A percentile compares a stretch with the other conserved stretches of the same genome.
These are phyloP conservation scores for Blumeriella jaapii DNA, from an alignment of 2,329 filamentous ascomycete genomes.

Conservation along the genomic window DNA sequence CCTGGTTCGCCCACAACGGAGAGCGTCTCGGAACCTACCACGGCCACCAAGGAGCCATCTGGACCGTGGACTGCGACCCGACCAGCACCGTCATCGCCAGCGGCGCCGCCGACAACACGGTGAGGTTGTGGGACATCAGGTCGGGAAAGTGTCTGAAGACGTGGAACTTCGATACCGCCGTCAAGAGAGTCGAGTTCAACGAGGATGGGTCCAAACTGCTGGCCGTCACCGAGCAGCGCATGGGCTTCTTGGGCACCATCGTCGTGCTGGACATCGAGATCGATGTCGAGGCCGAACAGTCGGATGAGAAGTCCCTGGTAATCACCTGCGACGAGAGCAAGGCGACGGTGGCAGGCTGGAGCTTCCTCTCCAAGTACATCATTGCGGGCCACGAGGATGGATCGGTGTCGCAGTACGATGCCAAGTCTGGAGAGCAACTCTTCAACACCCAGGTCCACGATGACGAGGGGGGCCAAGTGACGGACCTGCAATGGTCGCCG, in stretches of 20 bases:
- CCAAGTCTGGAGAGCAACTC: conserved; percentile 76
- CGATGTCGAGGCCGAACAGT: conserved; percentile 74
- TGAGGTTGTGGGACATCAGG: conserved; percentile 93
- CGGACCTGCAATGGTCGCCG: conserved; percentile 86
- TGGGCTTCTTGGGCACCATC: conserved; percentile 90
- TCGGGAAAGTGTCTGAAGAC: conserved; percentile 87
- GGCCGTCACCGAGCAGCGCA: conserved; percentile 96
- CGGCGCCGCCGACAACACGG: conserved; percentile 95
- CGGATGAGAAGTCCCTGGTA: conserved; percentile 67
- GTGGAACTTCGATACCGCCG: conserved; percentile 94
- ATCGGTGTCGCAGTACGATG: conserved; percentile 81
- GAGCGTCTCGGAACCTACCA: conserved; percentile 94
- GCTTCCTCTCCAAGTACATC: conserved; percentile 89
- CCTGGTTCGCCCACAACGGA: conserved; percentile 95
- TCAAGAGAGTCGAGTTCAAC: conserved; percentile 97
- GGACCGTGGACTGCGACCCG: conserved; percentile 95
- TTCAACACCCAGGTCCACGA: conserved; percentile 79
- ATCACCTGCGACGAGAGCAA: conserved; percentile 96
- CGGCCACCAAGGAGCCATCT: conserved; percentile 94
- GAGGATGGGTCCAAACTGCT: conserved; percentile 84
- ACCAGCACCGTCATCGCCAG: conserved; percentile 85
- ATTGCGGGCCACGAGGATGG: conserved; percentile 97
- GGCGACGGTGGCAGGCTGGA: conserved; percentile 95
- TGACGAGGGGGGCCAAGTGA: conserved; percentile 55
- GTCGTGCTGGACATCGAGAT: conserved; percentile 82